Evolutionary conservation across 2,329 filamentous ascomycete genomes (phyloP).

Genomic region (Parafenestella ontariensis): DNA sequence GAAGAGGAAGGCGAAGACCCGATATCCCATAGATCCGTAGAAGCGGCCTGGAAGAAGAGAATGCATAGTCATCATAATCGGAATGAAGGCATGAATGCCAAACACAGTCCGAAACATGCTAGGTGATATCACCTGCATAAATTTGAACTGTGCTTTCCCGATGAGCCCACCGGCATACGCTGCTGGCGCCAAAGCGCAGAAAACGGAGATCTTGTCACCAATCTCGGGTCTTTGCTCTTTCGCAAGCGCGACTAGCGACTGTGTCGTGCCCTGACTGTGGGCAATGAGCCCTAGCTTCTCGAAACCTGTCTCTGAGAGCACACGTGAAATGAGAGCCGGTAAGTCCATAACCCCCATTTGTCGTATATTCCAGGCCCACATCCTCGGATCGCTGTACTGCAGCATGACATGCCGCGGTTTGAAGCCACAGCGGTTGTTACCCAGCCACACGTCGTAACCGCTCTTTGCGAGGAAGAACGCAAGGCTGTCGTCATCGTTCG

Average conservation of each 20-base stretch:
- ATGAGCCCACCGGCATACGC: constrained; percentile 89
- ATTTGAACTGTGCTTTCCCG: constrained; percentile 87
- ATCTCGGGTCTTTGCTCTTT: constrained; percentile 89
- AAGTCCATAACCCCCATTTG: constrained; percentile 94
- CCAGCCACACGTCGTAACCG: constrained; percentile 94
- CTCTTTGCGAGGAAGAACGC: constrained; percentile 93
- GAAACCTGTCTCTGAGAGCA: constrained; percentile 83
- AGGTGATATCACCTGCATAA: constrained; percentile 83
- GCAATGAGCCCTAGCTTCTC: constrained; percentile 81
- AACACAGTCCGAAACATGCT: constrained; percentile 81
- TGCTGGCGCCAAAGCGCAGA: constrained; percentile 89
- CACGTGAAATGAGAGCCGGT: constrained; percentile 78
- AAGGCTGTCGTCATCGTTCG: constrained; percentile 86
- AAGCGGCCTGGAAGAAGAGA: constrained; percentile 66
- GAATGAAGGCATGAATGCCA: constrained; percentile 92
- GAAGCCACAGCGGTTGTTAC: constrained; percentile 91
- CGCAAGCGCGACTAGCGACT: constrained; percentile 85
- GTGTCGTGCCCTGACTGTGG: constrained; percentile 90
- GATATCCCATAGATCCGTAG: constrained; percentile 85
- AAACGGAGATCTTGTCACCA: constrained; percentile 82
- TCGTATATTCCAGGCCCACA: constrained; percentile 97
- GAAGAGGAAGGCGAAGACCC: constrained; percentile 88
- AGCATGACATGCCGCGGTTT: constrained; percentile 76
- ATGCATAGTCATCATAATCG: constrained; percentile 90
- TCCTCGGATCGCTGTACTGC: constrained; percentile 77